Evolutionary conservation across 2,329 filamentous ascomycete genomes (phyloP).

Genomic region (Curvularia sp.): DNA sequence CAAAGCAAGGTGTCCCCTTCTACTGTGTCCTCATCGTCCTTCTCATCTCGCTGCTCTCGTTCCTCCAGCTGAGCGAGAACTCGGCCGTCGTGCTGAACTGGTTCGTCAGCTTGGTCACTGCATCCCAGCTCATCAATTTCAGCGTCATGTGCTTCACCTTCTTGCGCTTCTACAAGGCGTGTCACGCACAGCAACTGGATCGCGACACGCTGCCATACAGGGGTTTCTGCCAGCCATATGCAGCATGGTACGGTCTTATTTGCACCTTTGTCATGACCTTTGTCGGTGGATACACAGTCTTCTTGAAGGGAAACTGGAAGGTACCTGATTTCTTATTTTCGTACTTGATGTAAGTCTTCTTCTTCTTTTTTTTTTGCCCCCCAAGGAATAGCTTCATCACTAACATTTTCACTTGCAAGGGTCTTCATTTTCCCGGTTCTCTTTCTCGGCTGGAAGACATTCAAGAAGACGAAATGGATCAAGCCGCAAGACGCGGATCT

Average conservation of each 20-base stretch:
- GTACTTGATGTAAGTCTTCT: slow-evolving; percentile 40
- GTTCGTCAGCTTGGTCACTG: slow-evolving; percentile 77
- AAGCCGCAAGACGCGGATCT: slow-evolving; percentile 69
- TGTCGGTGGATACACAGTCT: slow-evolving; percentile 78
- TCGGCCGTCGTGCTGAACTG: slow-evolving; percentile 74
- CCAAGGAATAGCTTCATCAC: neutral
- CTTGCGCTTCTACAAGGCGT: slow-evolving; percentile 73
- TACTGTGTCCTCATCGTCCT: slow-evolving; percentile 74
- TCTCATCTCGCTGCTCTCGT: slow-evolving; percentile 72
- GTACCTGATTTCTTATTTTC: slow-evolving; percentile 76
- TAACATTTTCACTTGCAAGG: slow-evolving; percentile 54
- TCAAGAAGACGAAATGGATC: slow-evolving; percentile 67
- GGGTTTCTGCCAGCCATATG: slow-evolving; percentile 73
- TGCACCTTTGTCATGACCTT: slow-evolving; percentile 75
- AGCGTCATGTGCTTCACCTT: slow-evolving; percentile 71
- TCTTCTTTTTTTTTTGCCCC: neutral
- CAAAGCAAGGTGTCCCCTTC: slow-evolving; percentile 73
- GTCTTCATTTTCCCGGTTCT: slow-evolving; percentile 73
- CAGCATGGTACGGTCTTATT: slow-evolving; percentile 70
- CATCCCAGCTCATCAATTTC: slow-evolving; percentile 64
- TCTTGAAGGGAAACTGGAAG: slow-evolving; percentile 72
- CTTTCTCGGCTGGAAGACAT: slow-evolving; percentile 74
- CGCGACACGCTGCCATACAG: slow-evolving; percentile 74
- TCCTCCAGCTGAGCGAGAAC: slow-evolving; percentile 74
- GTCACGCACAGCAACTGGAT: slow-evolving; percentile 72